Conservation (phyloP, 768 basidiomycete species). For the Hygrophoropsis aurantiaca region DNA sequence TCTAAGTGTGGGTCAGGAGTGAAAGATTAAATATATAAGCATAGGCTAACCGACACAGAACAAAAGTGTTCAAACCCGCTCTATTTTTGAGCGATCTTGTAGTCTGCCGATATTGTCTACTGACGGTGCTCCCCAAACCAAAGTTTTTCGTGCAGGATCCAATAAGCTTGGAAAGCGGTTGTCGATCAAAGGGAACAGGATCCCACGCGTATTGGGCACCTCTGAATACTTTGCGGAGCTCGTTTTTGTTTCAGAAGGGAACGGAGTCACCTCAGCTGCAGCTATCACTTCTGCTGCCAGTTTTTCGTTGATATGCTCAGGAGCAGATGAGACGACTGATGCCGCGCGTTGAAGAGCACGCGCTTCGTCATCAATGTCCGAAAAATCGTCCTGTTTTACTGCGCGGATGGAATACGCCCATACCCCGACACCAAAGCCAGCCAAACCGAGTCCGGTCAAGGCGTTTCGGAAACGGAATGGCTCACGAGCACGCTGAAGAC, state of each 20-base stretch:
- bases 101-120: slow-evolving; percentile 61
- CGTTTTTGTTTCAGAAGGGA: neutral
- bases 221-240: neutral
- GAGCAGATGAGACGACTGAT: slow-evolving; percentile 18
- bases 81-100: slow-evolving; percentile 20
- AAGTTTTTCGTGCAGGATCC: slow-evolving; percentile 60
- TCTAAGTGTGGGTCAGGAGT: neutral
- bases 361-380: slow-evolving; percentile 82
- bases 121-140: slow-evolving; percentile 73
- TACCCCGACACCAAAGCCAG: slow-evolving; percentile 74
- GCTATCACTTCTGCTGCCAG: slow-evolving; percentile 20
- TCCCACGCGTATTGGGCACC: slow-evolving; percentile 34
- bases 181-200: slow-evolving; percentile 45
- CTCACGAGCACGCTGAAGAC: slow-evolving; percentile 81
- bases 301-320: slow-evolving; percentile 30
- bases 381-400: slow-evolving; percentile 91
- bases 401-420: slow-evolving; percentile 94
- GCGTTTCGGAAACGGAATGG: slow-evolving; percentile 82
- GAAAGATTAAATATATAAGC: too few relatives aligned
- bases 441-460: slow-evolving; percentile 69
- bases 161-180: slow-evolving; percentile 48
- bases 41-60: neutral
- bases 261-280: slow-evolving; percentile 5
- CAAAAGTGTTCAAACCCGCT: slow-evolving; percentile 2
- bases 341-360: slow-evolving; percentile 45